Conservation (phyloP, 1,139 yeast genomes). For the Kodamaea ohmeri region DNA sequence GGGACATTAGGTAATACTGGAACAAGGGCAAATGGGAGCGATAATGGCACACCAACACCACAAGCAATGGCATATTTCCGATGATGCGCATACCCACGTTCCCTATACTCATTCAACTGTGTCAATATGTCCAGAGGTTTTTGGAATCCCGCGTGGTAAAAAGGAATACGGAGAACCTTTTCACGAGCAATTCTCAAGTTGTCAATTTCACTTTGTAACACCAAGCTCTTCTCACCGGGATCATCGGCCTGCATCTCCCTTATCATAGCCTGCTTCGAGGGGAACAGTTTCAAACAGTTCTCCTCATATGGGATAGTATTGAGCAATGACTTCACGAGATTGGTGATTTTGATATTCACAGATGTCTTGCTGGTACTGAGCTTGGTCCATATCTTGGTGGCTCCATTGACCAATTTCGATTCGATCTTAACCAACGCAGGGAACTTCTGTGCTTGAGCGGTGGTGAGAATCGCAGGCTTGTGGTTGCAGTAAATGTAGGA, state of each 20-base stretch:
- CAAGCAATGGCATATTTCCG: slow-evolving; percentile 41
- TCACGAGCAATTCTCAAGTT: slow-evolving; percentile 27
- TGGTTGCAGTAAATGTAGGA: slow-evolving; percentile 63
- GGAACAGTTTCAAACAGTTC: slow-evolving; percentile 49
- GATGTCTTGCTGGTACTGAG: slow-evolving; percentile 35
- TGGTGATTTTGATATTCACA: slow-evolving; percentile 41
- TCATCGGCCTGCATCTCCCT: slow-evolving; percentile 30
- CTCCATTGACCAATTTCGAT: slow-evolving; percentile 35
- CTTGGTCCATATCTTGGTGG: slow-evolving; percentile 46
- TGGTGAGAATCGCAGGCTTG: slow-evolving; percentile 31
- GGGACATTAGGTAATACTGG: slow-evolving; percentile 97
- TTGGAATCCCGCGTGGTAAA: slow-evolving; percentile 43
- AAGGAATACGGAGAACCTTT: slow-evolving; percentile 41
- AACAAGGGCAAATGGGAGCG: slow-evolving; percentile 74
- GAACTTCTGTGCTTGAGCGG: slow-evolving; percentile 26
- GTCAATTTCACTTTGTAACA: slow-evolving; percentile 33
- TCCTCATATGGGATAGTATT: slow-evolving; percentile 53
- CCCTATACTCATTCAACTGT: slow-evolving; percentile 32
- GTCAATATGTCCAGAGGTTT: slow-evolving; percentile 28
- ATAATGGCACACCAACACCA: slow-evolving; percentile 66
- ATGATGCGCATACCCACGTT: slow-evolving; percentile 29
- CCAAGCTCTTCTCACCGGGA: slow-evolving; percentile 11
- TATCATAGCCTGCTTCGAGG: slow-evolving; percentile 48
- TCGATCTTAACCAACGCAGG: slow-evolving; percentile 41
- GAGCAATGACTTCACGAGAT: slow-evolving; percentile 34